Base-by-base conservation (phyloP, 441 rosid species). In the Euphorbia schlechtendalii region DNA sequence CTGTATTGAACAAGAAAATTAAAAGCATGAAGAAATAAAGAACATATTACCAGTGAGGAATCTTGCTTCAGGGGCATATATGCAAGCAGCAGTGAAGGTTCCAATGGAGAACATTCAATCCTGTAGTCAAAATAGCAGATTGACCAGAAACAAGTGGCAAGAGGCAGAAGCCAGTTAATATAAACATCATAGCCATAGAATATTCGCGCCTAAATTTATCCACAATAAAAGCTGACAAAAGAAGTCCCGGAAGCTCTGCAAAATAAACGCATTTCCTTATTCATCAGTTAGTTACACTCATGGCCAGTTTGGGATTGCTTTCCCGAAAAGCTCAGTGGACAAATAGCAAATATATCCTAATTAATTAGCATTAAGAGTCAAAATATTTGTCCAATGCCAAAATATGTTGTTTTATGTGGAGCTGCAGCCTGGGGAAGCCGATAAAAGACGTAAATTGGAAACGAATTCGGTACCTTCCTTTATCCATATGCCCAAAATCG, bases 1-100 rank as follows among this genome's bases (percentile, higher is more conserved):
- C 7, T 32, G 15, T 45, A 4, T 22, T 0, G 6, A 43, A 3
- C 13, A 38, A 13, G 17, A 18, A 49, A 20, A 49, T 49, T 49
- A n/a, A 2, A 49, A 49, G 54, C 54, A n/a, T 7, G 20, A 4
- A 46, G 51, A 46, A 17, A 13, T 40, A n/a, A 24, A 27, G 10
- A 56, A 17, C 20, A 20, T 32, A 14, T n/a, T 2, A 9, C 1
- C 18, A 11, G 12, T 11, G 12, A 10, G 40, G 40, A 43, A 49
- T 34, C 53, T 69, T 74, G 83, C 87, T 83, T 85, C 90, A 14
- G 86, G 87, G 68, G 82, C 77, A 68, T 81, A 85, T 59, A 81
- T 81, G 51, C 61, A 59, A 12, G 82, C 72, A 14, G 81, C 71
- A 3, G 81, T 80, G 66, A 81, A 80, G 53, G 83, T 51, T 62